phyloP scores from a whole-genome alignment of 1,139 yeast species.

The Suhomyces coccinellae region DNA sequence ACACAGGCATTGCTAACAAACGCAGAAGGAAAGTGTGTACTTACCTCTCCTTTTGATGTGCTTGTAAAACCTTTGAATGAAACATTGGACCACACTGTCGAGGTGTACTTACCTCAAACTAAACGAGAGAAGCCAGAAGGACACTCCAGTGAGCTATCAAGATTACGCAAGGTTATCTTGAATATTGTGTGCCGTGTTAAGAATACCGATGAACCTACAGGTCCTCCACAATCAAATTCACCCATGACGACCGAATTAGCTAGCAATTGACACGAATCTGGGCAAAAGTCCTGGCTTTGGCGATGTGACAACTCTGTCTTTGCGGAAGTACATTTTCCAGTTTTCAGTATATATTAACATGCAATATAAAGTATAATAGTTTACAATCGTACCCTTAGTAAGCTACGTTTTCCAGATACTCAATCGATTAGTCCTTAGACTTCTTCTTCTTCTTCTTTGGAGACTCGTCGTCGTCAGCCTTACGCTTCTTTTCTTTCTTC shows the following conservation, averaged over 20 bases:
- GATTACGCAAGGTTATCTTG: constrained; percentile 44
- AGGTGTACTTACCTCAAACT: constrained; percentile 48
- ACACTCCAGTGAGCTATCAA: constrained; percentile 53
- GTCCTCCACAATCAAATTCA: neutral
- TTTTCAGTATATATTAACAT: constrained; percentile 17
- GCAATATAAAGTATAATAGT: constrained; percentile 19
- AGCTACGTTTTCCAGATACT: neutral
- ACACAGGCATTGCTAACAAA: constrained; percentile 20
- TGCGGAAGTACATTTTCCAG: neutral
- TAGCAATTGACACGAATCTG: neutral
- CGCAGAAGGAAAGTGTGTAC: constrained; percentile 8
- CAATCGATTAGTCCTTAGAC: constrained; percentile 19
- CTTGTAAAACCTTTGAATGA: constrained; percentile 60
- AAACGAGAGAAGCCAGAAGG: constrained; percentile 43
- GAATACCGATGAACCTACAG: neutral
- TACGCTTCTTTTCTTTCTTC: constrained; percentile 56
- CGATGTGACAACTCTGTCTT: neutral
- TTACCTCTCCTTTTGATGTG: constrained; percentile 57
- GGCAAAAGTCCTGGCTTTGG: neutral
- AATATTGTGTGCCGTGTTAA: constrained; percentile 32
- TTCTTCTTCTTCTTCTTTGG: constrained; percentile 23
- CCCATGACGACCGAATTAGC: neutral
- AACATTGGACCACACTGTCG: constrained; percentile 47
- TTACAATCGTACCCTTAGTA: constrained; percentile 15
- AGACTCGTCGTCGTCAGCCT: constrained; percentile 48